Conservation (phyloP, 257 asterid species). For the Cordia subcordata region DNA sequence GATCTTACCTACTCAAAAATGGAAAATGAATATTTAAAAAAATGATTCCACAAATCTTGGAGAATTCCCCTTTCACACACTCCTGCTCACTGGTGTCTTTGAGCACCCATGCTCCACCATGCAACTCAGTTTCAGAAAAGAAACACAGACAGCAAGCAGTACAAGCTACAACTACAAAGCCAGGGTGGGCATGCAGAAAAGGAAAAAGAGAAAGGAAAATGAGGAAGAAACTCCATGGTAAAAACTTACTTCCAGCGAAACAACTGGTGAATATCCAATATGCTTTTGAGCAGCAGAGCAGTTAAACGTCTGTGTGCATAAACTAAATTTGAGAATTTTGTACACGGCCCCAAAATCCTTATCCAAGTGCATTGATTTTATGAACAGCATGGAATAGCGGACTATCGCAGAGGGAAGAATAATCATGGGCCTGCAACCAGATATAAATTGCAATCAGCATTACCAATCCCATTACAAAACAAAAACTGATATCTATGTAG, state of each 20-base stretch:
- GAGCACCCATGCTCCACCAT: no score
- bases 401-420: slow-evolving; percentile 50
- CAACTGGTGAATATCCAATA: slow-evolving; percentile 68
- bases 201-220: slow-evolving; percentile 13
- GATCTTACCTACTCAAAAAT: no score
- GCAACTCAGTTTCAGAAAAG: no score
- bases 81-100: no score
- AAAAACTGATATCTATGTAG: not conserved
- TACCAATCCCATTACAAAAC: not conserved
- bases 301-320: slow-evolving; percentile 61
- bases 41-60: no score
- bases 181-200: not conserved
- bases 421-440: slow-evolving; percentile 59
- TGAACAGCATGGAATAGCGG: slow-evolving; percentile 27
- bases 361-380: slow-evolving; percentile 37
- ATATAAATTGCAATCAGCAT: slow-evolving; percentile 6
- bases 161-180: not conserved
- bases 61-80: no score
- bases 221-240: not conserved
- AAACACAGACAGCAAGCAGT: not conserved
- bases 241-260: slow-evolving; percentile 55
- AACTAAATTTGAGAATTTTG: slow-evolving; percentile 45
- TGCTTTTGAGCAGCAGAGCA: slow-evolving; percentile 70
- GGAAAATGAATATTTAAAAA: no score
- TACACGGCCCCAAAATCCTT: slow-evolving; percentile 36